phyloP scores from a whole-genome alignment of 495 filamentous ascomycete genomes.

The Chaetomium fimeti region DNA sequence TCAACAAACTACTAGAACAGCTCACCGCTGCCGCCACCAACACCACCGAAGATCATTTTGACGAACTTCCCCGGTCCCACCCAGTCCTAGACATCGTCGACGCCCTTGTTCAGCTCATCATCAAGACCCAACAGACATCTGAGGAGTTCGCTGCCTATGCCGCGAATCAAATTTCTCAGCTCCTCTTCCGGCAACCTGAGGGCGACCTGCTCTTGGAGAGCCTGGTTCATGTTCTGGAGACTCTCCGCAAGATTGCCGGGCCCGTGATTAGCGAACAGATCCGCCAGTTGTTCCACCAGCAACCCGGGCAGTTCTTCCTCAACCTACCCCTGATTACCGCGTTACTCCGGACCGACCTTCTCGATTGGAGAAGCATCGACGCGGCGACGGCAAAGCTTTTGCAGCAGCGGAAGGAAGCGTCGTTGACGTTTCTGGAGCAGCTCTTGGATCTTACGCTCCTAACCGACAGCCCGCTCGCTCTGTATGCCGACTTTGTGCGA shows the following conservation, averaged over 20 bases:
- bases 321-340: conserved; percentile 73
- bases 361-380: conserved; percentile 82
- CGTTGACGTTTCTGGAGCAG: conserved; percentile 70
- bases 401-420: conserved; percentile 60
- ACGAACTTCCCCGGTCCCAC: conserved; percentile 64
- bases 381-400: conserved; percentile 70
- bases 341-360: conserved; percentile 65
- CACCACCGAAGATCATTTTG: conserved; percentile 66
- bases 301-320: conserved; percentile 73
- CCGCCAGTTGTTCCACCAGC: conserved; percentile 61
- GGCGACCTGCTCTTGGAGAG: conserved; percentile 73
- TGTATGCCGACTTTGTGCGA: conserved; percentile 82
- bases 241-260: conserved; percentile 70
- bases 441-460: conserved; percentile 75
- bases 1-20: conserved; percentile 68
- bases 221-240: conserved; percentile 75
- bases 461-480: conserved; percentile 67
- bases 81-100: conserved; percentile 63
- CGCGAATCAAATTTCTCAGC: conserved; percentile 67
- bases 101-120: conserved; percentile 52
- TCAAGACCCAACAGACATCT: conserved; percentile 55
- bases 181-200: conserved; percentile 57
- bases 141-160: conserved; percentile 68
- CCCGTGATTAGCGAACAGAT: conserved; percentile 71
- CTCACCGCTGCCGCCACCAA: conserved; percentile 63